phyloP scores from a whole-genome alignment of 2,329 filamentous ascomycete genomes.

The Beauveria scarabaeidicola region DNA sequence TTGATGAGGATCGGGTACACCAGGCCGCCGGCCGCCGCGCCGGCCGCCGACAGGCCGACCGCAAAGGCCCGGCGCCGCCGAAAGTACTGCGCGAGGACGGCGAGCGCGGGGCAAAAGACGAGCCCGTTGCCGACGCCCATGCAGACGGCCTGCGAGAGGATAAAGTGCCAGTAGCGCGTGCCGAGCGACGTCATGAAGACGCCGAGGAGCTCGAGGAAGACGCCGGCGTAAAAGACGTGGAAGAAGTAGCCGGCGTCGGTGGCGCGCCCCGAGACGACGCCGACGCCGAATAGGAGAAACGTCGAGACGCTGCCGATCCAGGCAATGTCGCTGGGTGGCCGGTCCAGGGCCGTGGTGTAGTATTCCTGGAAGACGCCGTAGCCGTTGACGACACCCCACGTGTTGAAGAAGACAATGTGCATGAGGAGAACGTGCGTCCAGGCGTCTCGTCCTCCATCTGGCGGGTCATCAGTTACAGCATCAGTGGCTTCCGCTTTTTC shows the following conservation, averaged over 20 bases:
- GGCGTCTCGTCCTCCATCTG: slow-evolving; percentile 14
- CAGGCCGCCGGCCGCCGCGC: slow-evolving; percentile 46
- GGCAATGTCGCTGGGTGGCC: slow-evolving; percentile 29
- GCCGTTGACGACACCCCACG: slow-evolving; percentile 38
- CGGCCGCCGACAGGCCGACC: slow-evolving; percentile 50
- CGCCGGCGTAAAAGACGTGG: slow-evolving; percentile 28
- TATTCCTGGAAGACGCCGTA: slow-evolving; percentile 39
- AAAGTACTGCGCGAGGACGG: slow-evolving; percentile 57
- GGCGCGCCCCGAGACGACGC: slow-evolving; percentile 32
- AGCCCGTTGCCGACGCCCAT: slow-evolving; percentile 44
- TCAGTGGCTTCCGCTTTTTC: not conserved
- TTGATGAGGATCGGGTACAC: slow-evolving; percentile 42
- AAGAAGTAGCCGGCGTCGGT: slow-evolving; percentile 37
- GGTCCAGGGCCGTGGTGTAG: slow-evolving; percentile 27
- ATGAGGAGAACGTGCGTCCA: slow-evolving; percentile 26
- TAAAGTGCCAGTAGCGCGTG: slow-evolving; percentile 38
- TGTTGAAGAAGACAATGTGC: slow-evolving; percentile 34
- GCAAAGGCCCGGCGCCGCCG: slow-evolving; percentile 44
- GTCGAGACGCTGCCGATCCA: slow-evolving; percentile 38
- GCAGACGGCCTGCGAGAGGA: slow-evolving; percentile 41
- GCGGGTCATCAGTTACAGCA: not conserved
- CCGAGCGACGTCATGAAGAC: slow-evolving; percentile 35
- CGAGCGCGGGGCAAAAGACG: slow-evolving; percentile 48
- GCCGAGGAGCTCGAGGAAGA: slow-evolving; percentile 32
- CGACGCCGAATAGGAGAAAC: slow-evolving; percentile 33